These are phyloP conservation scores for Aspergillus cejpii DNA, from an alignment of 2,329 filamentous ascomycete species.

Conservation along the genomic window DNA sequence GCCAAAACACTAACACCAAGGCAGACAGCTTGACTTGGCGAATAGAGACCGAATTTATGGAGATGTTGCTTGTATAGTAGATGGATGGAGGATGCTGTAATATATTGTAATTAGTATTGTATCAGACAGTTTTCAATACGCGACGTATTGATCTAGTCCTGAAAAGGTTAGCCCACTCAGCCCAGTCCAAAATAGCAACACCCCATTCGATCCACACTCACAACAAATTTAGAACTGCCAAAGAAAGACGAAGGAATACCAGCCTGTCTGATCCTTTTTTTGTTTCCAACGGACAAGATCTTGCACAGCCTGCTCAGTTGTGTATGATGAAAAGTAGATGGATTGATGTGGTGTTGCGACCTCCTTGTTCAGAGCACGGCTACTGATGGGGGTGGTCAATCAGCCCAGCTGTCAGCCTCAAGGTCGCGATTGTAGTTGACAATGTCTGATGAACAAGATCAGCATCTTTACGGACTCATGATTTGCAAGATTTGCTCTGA, in stretches of 20 bases:
- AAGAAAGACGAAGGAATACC: neutral
- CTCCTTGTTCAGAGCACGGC: neutral
- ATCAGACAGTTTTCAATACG: conserved; percentile 12
- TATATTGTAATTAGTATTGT: conserved; percentile 4
- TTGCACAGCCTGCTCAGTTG: neutral
- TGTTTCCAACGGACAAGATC: neutral
- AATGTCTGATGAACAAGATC: neutral
- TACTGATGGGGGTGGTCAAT: neutral
- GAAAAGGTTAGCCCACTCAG: conserved; percentile 3
- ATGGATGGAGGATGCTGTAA: neutral
- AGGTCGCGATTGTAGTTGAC: neutral
- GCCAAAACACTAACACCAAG: too few relatives aligned
- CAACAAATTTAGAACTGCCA: neutral
- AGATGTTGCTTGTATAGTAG: neutral
- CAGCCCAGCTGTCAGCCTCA: neutral
- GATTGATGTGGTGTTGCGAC: neutral
- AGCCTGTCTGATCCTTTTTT: neutral
- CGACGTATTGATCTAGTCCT: conserved; percentile 1
- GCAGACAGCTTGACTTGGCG: too few relatives aligned
- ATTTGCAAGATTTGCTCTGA: neutral
- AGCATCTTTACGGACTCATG: neutral
- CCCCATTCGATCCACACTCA: neutral
- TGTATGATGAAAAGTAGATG: neutral
- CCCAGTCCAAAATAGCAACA: conserved; percentile 14
- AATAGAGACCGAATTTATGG: conserved; percentile 8